phyloP scores from a whole-genome alignment of 2,329 filamentous ascomycete genomes.

The Cephalotrichum gorgonifer region DNA sequence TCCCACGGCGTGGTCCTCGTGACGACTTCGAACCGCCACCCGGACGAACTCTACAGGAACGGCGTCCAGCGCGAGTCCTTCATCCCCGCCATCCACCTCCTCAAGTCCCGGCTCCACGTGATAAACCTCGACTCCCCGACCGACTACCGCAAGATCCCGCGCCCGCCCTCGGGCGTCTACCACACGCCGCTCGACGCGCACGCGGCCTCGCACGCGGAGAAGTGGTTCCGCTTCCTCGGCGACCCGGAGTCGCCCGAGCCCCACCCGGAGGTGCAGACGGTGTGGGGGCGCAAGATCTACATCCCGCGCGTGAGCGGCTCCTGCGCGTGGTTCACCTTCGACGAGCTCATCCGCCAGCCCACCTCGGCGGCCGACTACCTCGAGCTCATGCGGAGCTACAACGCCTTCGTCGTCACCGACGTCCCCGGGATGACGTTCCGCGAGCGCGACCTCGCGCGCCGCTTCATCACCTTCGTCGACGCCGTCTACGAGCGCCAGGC shows the following conservation, averaged over 20 bases:
- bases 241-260: slow-evolving; percentile 68
- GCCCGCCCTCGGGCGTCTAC: slow-evolving; percentile 88
- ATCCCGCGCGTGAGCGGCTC: slow-evolving; percentile 82
- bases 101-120: slow-evolving; percentile 74
- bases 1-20: slow-evolving; percentile 93
- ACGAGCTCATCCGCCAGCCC: slow-evolving; percentile 79
- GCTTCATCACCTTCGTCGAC: slow-evolving; percentile 97
- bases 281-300: slow-evolving; percentile 86
- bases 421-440: slow-evolving; percentile 85
- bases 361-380: slow-evolving; percentile 93
- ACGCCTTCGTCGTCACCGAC: slow-evolving; percentile 84
- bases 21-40: slow-evolving; percentile 94
- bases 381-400: slow-evolving; percentile 80
- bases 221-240: slow-evolving; percentile 92
- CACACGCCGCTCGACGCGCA: slow-evolving; percentile 75
- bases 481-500: slow-evolving; percentile 87
- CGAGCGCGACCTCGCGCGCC: slow-evolving; percentile 74
- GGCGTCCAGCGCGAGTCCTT: slow-evolving; percentile 94
- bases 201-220: slow-evolving; percentile 72
- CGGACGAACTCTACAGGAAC: slow-evolving; percentile 94
- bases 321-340: slow-evolving; percentile 84
- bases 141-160: slow-evolving; percentile 93
- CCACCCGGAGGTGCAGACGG: slow-evolving; percentile 66
- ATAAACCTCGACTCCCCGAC: slow-evolving; percentile 93
- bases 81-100: slow-evolving; percentile 85